Evolutionary conservation across 2,329 filamentous ascomycete species (phyloP).

Genomic region (Exophiala aquamarina): DNA sequence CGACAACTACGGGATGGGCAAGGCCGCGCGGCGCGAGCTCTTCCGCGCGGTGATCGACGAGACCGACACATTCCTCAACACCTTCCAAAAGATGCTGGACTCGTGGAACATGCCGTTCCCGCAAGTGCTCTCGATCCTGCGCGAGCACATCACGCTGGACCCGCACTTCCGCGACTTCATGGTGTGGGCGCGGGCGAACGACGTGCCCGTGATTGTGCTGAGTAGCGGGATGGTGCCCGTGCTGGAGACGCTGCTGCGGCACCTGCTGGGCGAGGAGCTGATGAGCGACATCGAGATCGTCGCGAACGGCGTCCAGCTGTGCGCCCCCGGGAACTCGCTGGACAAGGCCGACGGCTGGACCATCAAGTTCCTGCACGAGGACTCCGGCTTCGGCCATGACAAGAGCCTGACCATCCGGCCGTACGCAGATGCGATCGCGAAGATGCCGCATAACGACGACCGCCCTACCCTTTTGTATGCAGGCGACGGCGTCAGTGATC

Average conservation of each 20-base stretch:
- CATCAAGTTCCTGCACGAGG: constrained; percentile 75
- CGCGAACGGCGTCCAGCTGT: constrained; percentile 73
- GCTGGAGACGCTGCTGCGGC: constrained; percentile 78
- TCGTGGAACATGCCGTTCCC: constrained; percentile 77
- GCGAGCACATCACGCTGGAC: constrained; percentile 83
- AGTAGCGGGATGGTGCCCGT: constrained; percentile 91
- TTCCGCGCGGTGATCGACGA: constrained; percentile 76
- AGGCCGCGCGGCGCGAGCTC: constrained; percentile 65
- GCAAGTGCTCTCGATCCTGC: constrained; percentile 75
- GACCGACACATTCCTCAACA: constrained; percentile 54
- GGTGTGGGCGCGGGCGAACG: constrained; percentile 74
- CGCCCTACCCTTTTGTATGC: constrained; percentile 90
- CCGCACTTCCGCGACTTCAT: constrained; percentile 87
- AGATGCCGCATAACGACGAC: constrained; percentile 60
- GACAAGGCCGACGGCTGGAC: constrained; percentile 82
- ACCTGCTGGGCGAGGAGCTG: constrained; percentile 72
- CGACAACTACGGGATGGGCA: constrained; percentile 86
- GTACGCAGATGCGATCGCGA: constrained; percentile 60
- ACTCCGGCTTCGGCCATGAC: constrained; percentile 87
- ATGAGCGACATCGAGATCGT: constrained; percentile 82
- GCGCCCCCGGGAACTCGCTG: constrained; percentile 68
- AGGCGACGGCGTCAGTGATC: constrained; percentile 88
- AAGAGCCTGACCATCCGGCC: constrained; percentile 89
- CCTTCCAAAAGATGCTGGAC: constrained; percentile 90
- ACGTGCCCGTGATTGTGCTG: constrained; percentile 88